Base-by-base conservation (phyloP, 1,284 basidiomycete species). In the Trametes versicolor region DNA sequence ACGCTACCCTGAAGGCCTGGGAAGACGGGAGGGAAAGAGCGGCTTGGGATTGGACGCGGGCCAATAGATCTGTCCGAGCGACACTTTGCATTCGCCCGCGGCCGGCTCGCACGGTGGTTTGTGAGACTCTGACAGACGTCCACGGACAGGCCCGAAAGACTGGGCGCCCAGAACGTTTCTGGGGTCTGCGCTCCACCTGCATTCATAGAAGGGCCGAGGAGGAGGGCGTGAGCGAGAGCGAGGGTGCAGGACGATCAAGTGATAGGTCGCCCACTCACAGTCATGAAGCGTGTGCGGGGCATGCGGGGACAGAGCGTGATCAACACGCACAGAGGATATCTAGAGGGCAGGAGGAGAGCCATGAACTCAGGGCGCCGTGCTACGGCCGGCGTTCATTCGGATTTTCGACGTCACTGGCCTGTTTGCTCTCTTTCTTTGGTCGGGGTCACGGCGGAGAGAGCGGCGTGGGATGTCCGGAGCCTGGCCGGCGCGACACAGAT, bases 301-400 rank as follows among this genome's bases (percentile, higher is more conserved):
- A 49, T 59, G 65, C 53, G 58, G 47, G 49, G 50, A n/a, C 54
- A 56, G 52, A 49, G 55, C 57, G 60, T 58, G 43, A 48, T 29
- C 29, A 51, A 23, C 53, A 50, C 36, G 52, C 52, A 19, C n/a
- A 32, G 41, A 53, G 32, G 43, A 47, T 41, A 27, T 4, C 12
- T 23, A n/a, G 37, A 29, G 23, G 37, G 48, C 19, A 36, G 41
- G 29, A 25, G 34, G 37, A 41, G 48, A n/a, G 49, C 49, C 17
- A n/a, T 27, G 48, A 53, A 58, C 58, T 60, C 60, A 59, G 48
- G 63, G 51, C 45, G 32, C 55, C 57, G 49, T 36, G 32, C 50
- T 39, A 25, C 56, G 57, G 45, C 60, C 67, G 62, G 67, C 61
- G 64, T 68, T 65, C 67, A 57, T 56, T 63, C 67, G 63, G 62